phyloP scores from a whole-genome alignment of 164 flowering plant species.

The Brasenia schreberi region DNA sequence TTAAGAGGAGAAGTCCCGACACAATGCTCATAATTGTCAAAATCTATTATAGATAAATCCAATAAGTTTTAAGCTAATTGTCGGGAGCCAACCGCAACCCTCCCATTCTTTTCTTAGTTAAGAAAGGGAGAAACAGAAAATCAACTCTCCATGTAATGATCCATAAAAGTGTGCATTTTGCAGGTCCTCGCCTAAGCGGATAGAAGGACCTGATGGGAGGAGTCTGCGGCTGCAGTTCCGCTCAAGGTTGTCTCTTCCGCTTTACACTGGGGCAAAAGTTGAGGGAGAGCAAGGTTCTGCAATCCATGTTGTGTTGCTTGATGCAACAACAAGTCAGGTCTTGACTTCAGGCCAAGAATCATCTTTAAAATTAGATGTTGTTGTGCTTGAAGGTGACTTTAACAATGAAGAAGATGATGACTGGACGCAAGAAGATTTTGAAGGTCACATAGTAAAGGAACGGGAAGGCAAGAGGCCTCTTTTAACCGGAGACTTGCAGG shows the following conservation, averaged over 20 bases:
- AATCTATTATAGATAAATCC: no score
- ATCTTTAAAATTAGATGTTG: slow-evolving; percentile 57
- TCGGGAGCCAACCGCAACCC: no score
- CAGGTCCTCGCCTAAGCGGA: slow-evolving; percentile 76
- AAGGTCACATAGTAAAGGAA: slow-evolving; percentile 60
- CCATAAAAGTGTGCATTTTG: background rate
- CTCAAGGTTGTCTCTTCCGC: slow-evolving; percentile 70
- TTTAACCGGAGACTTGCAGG: slow-evolving; percentile 59
- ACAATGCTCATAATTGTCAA: no score
- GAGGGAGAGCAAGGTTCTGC: slow-evolving; percentile 96
- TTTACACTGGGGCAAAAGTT: slow-evolving; percentile 90
- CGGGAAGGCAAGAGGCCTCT: slow-evolving; percentile 77
- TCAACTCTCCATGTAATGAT: slow-evolving; percentile 19
- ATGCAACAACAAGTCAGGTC: slow-evolving; percentile 54
- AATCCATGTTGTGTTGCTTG: slow-evolving; percentile 68
- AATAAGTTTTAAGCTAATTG: no score
- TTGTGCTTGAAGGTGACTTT: slow-evolving; percentile 87
- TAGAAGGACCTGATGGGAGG: slow-evolving; percentile 83
- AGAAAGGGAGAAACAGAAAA: no score
- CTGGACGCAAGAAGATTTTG: slow-evolving; percentile 75
- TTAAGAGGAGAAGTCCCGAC: no score
- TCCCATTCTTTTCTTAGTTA: no score
- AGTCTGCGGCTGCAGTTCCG: slow-evolving; percentile 72
- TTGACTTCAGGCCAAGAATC: slow-evolving; percentile 82
- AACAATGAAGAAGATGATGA: slow-evolving; percentile 63